Conservation (phyloP, 2,329 filamentous ascomycete genomes). For the Rasamsonia emersonii region DNA sequence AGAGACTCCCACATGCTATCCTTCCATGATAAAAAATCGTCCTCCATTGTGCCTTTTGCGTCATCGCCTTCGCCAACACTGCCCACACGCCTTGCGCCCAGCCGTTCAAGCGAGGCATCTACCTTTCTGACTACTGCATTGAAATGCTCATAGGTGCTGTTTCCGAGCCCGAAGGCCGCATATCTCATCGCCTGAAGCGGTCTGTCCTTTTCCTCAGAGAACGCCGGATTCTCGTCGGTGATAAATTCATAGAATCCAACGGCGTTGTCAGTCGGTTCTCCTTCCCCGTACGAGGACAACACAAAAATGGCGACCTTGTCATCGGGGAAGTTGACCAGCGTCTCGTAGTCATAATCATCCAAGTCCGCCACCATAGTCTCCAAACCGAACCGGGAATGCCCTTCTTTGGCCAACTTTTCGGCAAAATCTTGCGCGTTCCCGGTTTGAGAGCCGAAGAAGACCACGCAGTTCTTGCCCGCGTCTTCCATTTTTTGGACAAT, state of each 20-base stretch:
- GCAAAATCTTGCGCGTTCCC: constrained; percentile 93
- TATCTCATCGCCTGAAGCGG: constrained; percentile 13
- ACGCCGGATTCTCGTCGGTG: constrained; percentile 55
- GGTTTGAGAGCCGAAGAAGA: constrained; percentile 93
- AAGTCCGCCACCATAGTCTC: constrained; percentile 90
- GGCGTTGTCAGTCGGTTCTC: constrained; percentile 90
- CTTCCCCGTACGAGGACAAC: constrained; percentile 88
- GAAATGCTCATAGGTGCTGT: constrained; percentile 32
- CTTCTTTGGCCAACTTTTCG: constrained; percentile 80
- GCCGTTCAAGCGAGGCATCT: constrained; percentile 8
- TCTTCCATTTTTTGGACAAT: too few species aligned
- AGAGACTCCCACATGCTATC: too few species aligned
- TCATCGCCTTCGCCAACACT: neutral
- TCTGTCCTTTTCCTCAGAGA: too few species aligned
- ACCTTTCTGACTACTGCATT: constrained; percentile 28
- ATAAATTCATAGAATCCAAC: constrained; percentile 86
- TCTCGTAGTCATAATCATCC: constrained; percentile 87
- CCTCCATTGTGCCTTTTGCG: neutral
- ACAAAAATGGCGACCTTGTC: constrained; percentile 86
- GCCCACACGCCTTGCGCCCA: neutral
- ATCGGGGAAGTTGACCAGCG: constrained; percentile 68
- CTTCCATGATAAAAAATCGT: neutral
- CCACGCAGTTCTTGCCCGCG: too few species aligned
- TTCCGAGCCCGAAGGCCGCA: constrained; percentile 32
- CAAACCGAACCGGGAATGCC: constrained; percentile 80